Evolutionary conservation across 345 rosid species (phyloP).

Genomic region (Angophora floribunda): DNA sequence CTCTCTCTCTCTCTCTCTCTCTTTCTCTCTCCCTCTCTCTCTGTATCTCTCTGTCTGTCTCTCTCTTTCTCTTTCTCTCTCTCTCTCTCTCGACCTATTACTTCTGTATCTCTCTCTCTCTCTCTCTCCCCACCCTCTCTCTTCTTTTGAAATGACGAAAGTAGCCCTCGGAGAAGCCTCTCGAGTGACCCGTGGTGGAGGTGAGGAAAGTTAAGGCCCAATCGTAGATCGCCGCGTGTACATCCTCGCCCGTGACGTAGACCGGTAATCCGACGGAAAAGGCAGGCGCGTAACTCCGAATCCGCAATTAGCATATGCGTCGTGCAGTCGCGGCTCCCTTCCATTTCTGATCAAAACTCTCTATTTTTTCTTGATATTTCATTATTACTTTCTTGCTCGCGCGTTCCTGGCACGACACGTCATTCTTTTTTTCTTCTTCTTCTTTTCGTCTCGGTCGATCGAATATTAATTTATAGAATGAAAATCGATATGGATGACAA

Average conservation of each 20-base stretch:
- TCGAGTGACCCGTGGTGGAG: neutral
- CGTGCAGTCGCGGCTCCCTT: neutral
- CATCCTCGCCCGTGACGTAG: neutral
- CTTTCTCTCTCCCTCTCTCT: neutral
- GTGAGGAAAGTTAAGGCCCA: neutral
- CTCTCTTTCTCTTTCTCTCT: constrained; percentile 6
- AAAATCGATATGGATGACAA: neutral
- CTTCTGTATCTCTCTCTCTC: neutral
- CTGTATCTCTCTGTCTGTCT: neutral
- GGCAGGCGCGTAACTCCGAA: neutral
- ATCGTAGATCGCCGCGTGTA: neutral
- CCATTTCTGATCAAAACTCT: neutral
- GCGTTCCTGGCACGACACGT: neutral
- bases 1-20: neutral
- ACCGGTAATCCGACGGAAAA: neutral
- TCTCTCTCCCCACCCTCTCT: neutral
- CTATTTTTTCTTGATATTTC: neutral
- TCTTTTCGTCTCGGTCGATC: neutral
- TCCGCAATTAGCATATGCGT: neutral
- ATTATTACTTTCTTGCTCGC: neutral
- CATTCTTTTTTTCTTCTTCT: neutral
- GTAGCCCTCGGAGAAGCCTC: neutral
- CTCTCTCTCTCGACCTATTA: neutral
- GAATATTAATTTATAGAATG: neutral
- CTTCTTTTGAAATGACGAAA: neutral